Percentiles rank a stretch among this genome's conserved stretches.
Evolutionary conservation across 805 yeast species (phyloP).

Genomic region (Helenozyma rhizophorensis): DNA sequence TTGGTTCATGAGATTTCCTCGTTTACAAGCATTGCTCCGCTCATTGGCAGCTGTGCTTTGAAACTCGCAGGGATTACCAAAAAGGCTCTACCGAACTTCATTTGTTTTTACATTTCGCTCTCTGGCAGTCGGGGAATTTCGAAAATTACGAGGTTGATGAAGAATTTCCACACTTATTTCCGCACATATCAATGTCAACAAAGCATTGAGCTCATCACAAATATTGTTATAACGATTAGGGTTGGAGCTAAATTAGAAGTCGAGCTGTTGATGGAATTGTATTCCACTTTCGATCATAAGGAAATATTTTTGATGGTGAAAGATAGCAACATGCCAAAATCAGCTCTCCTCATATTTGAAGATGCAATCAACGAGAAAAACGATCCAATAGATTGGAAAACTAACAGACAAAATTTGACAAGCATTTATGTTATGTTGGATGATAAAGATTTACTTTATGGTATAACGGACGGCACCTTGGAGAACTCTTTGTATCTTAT

Average conservation of each 20-base stretch:
- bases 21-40: constrained; percentile 24
- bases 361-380: constrained; percentile 21
- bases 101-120: constrained; percentile 20
- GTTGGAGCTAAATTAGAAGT: constrained; percentile 32
- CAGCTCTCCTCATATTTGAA: constrained; percentile 48
- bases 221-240: constrained; percentile 31
- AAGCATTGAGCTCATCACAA: constrained; percentile 16
- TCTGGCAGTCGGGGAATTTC: constrained; percentile 6
- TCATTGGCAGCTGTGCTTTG: constrained; percentile 29
- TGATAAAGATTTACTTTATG: constrained; percentile 61
- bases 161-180: constrained; percentile 2
- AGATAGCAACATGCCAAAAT: constrained; percentile 29
- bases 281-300: constrained; percentile 23
- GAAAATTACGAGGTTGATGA: constrained; percentile 1
- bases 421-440: constrained; percentile 49
- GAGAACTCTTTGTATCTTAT: constrained; percentile 46
- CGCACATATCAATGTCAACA: constrained; percentile 1
- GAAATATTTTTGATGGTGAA: constrained; percentile 29
- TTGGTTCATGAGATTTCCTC: constrained; percentile 28
- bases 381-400: constrained; percentile 1
- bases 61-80: constrained; percentile 20
- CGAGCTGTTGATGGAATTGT: constrained; percentile 24
- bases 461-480: constrained; percentile 53
- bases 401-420: constrained; percentile 6
- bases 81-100: constrained; percentile 21